These are phyloP conservation scores for Lagenidium sp. DNA, from an alignment of 352 stramenopile genomes.

Conservation along the genomic window DNA sequence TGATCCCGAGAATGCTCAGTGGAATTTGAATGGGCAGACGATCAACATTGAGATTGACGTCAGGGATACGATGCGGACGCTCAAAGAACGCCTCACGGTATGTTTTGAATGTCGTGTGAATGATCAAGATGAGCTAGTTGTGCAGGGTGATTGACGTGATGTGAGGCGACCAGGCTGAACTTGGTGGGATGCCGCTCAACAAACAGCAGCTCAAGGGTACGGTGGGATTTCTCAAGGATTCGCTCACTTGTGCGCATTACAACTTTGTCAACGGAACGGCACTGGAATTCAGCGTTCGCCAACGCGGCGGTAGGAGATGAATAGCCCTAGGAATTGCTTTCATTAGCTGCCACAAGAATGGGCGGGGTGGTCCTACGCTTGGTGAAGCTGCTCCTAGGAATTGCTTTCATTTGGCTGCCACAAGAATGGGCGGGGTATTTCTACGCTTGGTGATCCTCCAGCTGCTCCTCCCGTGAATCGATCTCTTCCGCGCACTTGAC, in stretches of 20 bases:
- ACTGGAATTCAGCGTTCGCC: constrained; percentile 71
- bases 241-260: constrained; percentile 74
- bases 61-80: constrained; percentile 80
- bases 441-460: constrained; percentile 23
- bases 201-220: constrained; percentile 94
- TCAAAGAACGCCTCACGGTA: constrained; percentile 90
- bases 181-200: constrained; percentile 90
- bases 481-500: constrained; percentile 82
- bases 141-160: too few relatives aligned
- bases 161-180: constrained; percentile 48
- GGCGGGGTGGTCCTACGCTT: background rate
- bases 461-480: constrained; percentile 59
- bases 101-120: background rate
- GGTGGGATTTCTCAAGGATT: constrained; percentile 91
- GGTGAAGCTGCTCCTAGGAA: background rate
- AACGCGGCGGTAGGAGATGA: constrained; percentile 65
- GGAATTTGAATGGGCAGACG: constrained; percentile 92
- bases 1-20: constrained; percentile 85
- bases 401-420: too few relatives aligned
- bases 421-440: background rate
- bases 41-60: constrained; percentile 86
- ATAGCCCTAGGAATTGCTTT: background rate
- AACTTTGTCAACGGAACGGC: constrained; percentile 73
- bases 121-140: too few relatives aligned
- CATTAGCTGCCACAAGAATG: too few relatives aligned